phyloP scores from a whole-genome alignment of 1,139 yeast species.

The Scheffersomyces titani region DNA sequence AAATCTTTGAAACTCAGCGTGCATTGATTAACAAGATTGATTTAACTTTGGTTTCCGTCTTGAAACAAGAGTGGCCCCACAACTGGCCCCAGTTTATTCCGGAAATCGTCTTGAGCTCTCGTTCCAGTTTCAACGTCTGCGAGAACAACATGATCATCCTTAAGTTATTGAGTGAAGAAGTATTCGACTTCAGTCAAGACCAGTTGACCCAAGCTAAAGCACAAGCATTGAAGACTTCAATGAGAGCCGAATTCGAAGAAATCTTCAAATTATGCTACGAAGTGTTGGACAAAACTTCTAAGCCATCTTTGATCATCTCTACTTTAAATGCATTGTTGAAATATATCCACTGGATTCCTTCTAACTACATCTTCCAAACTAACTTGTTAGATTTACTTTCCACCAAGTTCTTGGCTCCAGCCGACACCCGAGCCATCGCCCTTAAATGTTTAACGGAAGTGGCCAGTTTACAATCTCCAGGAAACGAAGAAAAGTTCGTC shows the following conservation, averaged over 20 bases:
- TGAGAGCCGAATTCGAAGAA: slow-evolving; percentile 89
- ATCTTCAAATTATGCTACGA: slow-evolving; percentile 92
- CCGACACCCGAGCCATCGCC: slow-evolving; percentile 80
- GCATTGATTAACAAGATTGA: slow-evolving; percentile 92
- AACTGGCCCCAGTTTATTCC: slow-evolving; percentile 98
- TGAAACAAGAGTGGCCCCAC: slow-evolving; percentile 98
- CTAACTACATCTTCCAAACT: slow-evolving; percentile 86
- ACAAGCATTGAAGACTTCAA: slow-evolving; percentile 73
- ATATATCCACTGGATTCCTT: slow-evolving; percentile 94
- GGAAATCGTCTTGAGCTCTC: slow-evolving; percentile 82
- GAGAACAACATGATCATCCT: slow-evolving; percentile 95
- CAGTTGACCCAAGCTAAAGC: slow-evolving; percentile 97
- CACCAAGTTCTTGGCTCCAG: slow-evolving; percentile 73
- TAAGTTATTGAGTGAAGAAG: slow-evolving; percentile 89
- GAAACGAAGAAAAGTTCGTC: slow-evolving; percentile 69
- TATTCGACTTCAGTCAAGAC: slow-evolving; percentile 90
- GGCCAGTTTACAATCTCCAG: slow-evolving; percentile 57
- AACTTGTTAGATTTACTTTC: slow-evolving; percentile 72
- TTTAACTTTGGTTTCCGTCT: slow-evolving; percentile 86
- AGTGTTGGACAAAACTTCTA: slow-evolving; percentile 83
- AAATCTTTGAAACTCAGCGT: slow-evolving; percentile 70
- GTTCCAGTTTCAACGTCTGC: slow-evolving; percentile 88
- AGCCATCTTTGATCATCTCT: slow-evolving; percentile 79
- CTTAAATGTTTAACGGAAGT: slow-evolving; percentile 93
- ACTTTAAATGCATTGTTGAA: slow-evolving; percentile 82